Base-by-base conservation (phyloP, 169 alveolate genomes). In the Ichthyophthirius multifiliis region DNA sequence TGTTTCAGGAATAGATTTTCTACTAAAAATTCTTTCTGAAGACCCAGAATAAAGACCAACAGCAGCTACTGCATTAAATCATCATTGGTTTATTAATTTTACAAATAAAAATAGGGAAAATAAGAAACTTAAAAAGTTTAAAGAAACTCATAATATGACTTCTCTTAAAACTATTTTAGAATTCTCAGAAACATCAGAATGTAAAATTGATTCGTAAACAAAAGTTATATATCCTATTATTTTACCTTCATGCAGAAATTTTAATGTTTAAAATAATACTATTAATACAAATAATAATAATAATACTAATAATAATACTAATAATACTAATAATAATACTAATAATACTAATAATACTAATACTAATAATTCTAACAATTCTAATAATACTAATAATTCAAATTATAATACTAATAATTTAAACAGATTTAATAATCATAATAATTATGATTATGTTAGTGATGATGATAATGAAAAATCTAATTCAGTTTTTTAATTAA, bases 41-140 rank as follows among this genome's bases (percentile, higher is more conserved):
- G 16, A 67, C 13, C 77, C 77, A 9, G 77, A 37, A 37, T 18
- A 41, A 16, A 41, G 77, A 35, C 9, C 41, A 0, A 20, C 20
- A n/a, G 48, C 77, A 3, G 12, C 39, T 12, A n/a, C 20, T 16
- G 77, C 77, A 12, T 7, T 67, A 39, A 37, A 47, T 5, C 77
- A 67, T 16, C 77, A 67, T 20, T 67, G 77, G 77, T 67, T 67
- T 39, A 67, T 67, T n/a, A 67, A 67, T 18, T 67, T 67, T 67
- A 67, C 77, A n/a, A 67, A 41, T 41, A 67, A 67, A 20, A 32
- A 47, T 31, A 20, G 34, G 4, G 62, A 67, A 13, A 64, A 46
- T n/a, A 32, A 67, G 41, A 67, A 67, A 39, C 20, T 67, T 37
- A 32, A 30, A 3, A 44, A 37, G 27, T 67, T 37, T 39, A 41